Percentiles rank a stretch among this genome's conserved stretches.
These are phyloP conservation scores for Nigrospora osmanthi DNA, from an alignment of 2,329 filamentous ascomycete genomes.

Conservation along the genomic window DNA sequence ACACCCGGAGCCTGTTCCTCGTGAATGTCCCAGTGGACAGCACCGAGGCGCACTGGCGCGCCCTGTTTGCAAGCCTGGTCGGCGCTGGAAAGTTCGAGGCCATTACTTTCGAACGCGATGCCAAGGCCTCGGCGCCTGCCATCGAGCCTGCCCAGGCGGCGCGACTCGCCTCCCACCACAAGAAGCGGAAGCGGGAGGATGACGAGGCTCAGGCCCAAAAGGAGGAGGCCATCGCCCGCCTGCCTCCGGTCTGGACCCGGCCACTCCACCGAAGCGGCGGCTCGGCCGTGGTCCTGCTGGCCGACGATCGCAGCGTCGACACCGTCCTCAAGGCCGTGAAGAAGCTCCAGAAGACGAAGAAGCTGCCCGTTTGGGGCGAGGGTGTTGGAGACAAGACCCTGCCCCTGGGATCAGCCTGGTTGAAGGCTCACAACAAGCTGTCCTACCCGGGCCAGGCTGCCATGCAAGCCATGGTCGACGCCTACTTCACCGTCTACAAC, in stretches of 20 bases:
- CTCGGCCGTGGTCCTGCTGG: slow-evolving; percentile 74
- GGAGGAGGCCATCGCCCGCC: slow-evolving; percentile 48
- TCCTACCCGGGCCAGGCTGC: slow-evolving; percentile 59
- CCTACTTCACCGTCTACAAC: slow-evolving; percentile 79
- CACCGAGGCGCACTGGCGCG: slow-evolving; percentile 67
- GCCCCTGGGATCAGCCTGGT: slow-evolving; percentile 46
- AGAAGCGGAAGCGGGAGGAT: slow-evolving; percentile 41
- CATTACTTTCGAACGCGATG: slow-evolving; percentile 64
- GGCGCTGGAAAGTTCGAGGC: slow-evolving; percentile 72
- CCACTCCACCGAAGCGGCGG: slow-evolving; percentile 65
- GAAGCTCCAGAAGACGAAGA: slow-evolving; percentile 51
- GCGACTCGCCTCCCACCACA: slow-evolving; percentile 31
- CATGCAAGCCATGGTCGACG: slow-evolving; percentile 70
- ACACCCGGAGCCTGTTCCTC: slow-evolving; percentile 77
- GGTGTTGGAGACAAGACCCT: slow-evolving; percentile 50
- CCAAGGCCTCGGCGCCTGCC: slow-evolving; percentile 27
- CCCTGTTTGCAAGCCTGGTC: slow-evolving; percentile 66
- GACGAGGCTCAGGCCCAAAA: slow-evolving; percentile 30
- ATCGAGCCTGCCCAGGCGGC: slow-evolving; percentile 36
- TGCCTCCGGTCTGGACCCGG: slow-evolving; percentile 70
- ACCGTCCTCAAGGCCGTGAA: slow-evolving; percentile 67
- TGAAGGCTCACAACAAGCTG: slow-evolving; percentile 61
- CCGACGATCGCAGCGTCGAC: slow-evolving; percentile 73
- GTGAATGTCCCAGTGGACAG: slow-evolving; percentile 84
- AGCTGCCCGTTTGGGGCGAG: slow-evolving; percentile 61